Conservation (phyloP, 495 filamentous ascomycete genomes). For the Penicillium manginii region DNA sequence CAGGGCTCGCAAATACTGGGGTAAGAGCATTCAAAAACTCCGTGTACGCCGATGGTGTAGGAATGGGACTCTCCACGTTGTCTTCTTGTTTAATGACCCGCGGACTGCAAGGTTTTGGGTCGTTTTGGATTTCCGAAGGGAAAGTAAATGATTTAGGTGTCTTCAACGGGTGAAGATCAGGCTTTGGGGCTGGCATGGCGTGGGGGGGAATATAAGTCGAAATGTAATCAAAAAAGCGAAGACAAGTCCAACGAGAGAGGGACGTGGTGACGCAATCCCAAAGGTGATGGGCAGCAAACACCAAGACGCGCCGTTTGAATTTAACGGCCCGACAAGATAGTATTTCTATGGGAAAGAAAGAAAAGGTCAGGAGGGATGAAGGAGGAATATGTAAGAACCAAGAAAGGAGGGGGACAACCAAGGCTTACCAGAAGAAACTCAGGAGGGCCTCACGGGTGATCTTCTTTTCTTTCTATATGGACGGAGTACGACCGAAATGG, state of each 20-base stretch:
- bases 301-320: no score
- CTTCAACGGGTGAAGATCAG: slow-evolving; percentile 70
- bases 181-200: slow-evolving; percentile 59
- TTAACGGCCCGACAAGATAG: no score
- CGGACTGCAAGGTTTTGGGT: slow-evolving; percentile 34
- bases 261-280: no score
- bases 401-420: no score
- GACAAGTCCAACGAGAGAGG: not conserved
- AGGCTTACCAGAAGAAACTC: no score
- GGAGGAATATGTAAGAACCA: no score
- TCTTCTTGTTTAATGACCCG: slow-evolving; percentile 22
- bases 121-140: slow-evolving; percentile 69
- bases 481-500: no score
- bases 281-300: no score
- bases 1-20: slow-evolving; percentile 56
- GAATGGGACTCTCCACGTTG: not conserved
- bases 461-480: no score
- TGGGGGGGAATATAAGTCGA: not conserved
- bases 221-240: not conserved
- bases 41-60: slow-evolving; percentile 74
- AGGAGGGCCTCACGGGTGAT: no score
- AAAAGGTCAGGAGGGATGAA: no score
- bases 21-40: slow-evolving; percentile 87
- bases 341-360: no score
- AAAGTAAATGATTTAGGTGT: slow-evolving; percentile 79